Conservation (phyloP, 805 yeast species). For the Naumovozyma baii region DNA sequence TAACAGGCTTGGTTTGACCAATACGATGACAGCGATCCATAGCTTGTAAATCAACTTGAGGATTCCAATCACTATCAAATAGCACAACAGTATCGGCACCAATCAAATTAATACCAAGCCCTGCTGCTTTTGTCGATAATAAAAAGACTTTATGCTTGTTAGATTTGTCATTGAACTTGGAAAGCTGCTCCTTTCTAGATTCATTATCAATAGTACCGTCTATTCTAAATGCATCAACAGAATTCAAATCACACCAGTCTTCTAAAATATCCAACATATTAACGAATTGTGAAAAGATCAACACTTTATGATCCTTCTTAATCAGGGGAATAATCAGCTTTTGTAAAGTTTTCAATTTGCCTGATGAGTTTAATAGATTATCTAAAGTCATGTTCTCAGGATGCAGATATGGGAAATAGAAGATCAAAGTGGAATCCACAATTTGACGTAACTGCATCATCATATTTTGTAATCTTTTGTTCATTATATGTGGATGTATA, state of each 20-base stretch:
- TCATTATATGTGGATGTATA: slow-evolving; percentile 35
- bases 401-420: slow-evolving; percentile 62
- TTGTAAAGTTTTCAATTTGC: slow-evolving; percentile 63
- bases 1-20: slow-evolving; percentile 79
- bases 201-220: slow-evolving; percentile 68
- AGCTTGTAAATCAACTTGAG: slow-evolving; percentile 92
- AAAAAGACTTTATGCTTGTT: slow-evolving; percentile 45
- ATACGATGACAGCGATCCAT: slow-evolving; percentile 93
- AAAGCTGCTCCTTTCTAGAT: slow-evolving; percentile 56
- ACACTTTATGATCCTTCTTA: slow-evolving; percentile 49
- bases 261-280: slow-evolving; percentile 69
- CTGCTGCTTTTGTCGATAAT: slow-evolving; percentile 89
- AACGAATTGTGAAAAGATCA: slow-evolving; percentile 84
- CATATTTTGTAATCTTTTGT: slow-evolving; percentile 51
- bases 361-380: slow-evolving; percentile 46
- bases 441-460: slow-evolving; percentile 79
- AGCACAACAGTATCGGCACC: slow-evolving; percentile 85
- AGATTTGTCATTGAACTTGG: slow-evolving; percentile 33
- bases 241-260: slow-evolving; percentile 54
- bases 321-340: slow-evolving; percentile 49
- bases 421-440: slow-evolving; percentile 78
- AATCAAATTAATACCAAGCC: slow-evolving; percentile 78
- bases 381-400: slow-evolving; percentile 35
- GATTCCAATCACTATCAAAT: slow-evolving; percentile 95
- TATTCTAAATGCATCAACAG: slow-evolving; percentile 44